A percentile compares a stretch with the other conserved stretches of the same genome.
phyloP scores from a whole-genome alignment of 108 stramenopile species.

The Nannochloropsis granulata region DNA sequence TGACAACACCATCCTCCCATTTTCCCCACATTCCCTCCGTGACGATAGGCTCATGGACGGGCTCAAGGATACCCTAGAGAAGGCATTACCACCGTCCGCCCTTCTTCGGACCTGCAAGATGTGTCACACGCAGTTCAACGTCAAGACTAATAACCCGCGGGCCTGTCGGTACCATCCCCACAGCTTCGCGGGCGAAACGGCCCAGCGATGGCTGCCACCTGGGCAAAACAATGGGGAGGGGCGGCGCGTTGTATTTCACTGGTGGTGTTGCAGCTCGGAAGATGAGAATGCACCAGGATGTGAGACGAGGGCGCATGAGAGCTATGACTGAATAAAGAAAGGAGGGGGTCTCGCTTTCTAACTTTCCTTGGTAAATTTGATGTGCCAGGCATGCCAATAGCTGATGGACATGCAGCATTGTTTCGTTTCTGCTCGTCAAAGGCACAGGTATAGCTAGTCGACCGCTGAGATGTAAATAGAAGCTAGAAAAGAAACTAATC shows the following conservation, averaged over 20 bases:
- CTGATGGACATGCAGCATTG: too few relatives aligned
- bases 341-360: too few relatives aligned
- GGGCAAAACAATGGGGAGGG: not conserved
- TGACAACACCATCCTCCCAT: too few relatives aligned
- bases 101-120: not conserved
- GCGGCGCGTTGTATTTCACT: not conserved
- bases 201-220: not conserved
- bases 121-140: not conserved
- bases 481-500: too few relatives aligned
- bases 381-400: too few relatives aligned
- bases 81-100: not conserved
- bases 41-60: not conserved
- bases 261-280: not conserved
- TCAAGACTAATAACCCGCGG: not conserved
- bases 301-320: not conserved
- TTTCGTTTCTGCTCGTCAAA: too few relatives aligned
- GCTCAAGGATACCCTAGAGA: not conserved
- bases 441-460: too few relatives aligned
- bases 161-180: not conserved
- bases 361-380: too few relatives aligned
- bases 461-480: too few relatives aligned
- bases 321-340: not conserved
- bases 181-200: not conserved
- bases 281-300: not conserved
- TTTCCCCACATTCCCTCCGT: not conserved